Conservation (phyloP, 2,329 filamentous ascomycete species). For the Davidsoniella australis region DNA sequence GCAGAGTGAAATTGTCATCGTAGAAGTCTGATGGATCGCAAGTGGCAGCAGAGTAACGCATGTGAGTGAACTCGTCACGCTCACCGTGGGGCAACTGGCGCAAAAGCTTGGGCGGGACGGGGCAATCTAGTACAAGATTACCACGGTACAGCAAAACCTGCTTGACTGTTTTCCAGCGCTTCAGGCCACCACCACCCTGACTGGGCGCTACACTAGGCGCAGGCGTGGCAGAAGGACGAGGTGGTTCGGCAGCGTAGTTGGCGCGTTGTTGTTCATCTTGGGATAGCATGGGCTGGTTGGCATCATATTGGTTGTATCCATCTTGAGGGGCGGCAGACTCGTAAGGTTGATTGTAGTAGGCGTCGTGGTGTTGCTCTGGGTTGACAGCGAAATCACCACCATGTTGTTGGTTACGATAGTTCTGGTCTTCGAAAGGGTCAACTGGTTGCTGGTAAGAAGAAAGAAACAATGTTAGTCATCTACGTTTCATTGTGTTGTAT, state of each 20-base stretch:
- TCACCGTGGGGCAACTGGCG: constrained; percentile 82
- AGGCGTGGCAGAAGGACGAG: constrained; percentile 24
- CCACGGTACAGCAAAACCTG: constrained; percentile 94
- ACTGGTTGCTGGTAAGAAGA: constrained; percentile 29
- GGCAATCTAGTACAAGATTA: constrained; percentile 92
- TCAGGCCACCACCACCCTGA: constrained; percentile 32
- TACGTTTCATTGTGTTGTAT: neutral
- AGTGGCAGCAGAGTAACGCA: constrained; percentile 81
- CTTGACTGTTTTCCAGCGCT: constrained; percentile 96
- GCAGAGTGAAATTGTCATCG: constrained; percentile 74
- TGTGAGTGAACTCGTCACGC: constrained; percentile 79
- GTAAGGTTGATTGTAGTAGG: constrained; percentile 73
- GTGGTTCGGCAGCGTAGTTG: constrained; percentile 29
- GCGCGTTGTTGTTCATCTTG: constrained; percentile 34
- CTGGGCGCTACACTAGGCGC: constrained; percentile 8
- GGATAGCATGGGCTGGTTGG: constrained; percentile 59
- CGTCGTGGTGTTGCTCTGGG: constrained; percentile 73
- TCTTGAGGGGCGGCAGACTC: constrained; percentile 37
- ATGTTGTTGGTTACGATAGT: constrained; percentile 31
- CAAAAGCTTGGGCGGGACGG: constrained; percentile 73
- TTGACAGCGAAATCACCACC: constrained; percentile 54
- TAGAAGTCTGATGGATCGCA: constrained; percentile 85
- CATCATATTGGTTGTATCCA: constrained; percentile 45
- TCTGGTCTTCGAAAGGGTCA: constrained; percentile 29
- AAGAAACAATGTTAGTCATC: neutral